phyloP scores from a whole-genome alignment of 208 protist species.

The Trypanosoma melophagium region DNA sequence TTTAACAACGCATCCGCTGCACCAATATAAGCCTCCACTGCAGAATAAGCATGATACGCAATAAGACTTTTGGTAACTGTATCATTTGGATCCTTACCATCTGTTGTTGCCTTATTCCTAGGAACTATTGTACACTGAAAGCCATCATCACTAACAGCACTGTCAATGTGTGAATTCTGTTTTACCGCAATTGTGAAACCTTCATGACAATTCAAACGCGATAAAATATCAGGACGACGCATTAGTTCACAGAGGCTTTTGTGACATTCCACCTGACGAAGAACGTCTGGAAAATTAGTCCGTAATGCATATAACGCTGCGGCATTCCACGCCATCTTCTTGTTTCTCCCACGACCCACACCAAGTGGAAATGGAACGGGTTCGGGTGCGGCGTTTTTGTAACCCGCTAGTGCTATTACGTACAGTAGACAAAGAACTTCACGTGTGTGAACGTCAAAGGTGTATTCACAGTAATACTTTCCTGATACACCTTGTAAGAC shows the following conservation, averaged over 20 bases:
- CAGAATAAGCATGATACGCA: conserved; percentile 6
- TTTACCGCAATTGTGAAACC: conserved; percentile 15
- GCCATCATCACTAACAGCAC: not conserved
- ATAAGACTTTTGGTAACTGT: not conserved
- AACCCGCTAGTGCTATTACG: conserved; percentile 14
- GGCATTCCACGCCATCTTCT: conserved; percentile 50
- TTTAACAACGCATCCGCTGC: conserved; percentile 22
- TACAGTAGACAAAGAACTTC: conserved; percentile 29
- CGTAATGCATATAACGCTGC: conserved; percentile 57
- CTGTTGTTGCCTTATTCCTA: not conserved
- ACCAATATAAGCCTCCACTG: conserved; percentile 26
- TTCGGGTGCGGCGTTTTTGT: conserved; percentile 15
- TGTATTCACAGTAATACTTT: conserved; percentile 62
- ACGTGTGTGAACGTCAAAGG: conserved; percentile 12
- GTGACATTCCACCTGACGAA: conserved; percentile 45
- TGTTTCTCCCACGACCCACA: conserved; percentile 45
- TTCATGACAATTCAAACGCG: conserved; percentile 2
- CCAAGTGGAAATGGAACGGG: conserved; percentile 37
- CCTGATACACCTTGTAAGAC: conserved; percentile 53
- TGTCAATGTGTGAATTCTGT: not conserved
- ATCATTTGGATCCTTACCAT: not conserved
- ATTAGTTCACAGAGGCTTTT: conserved; percentile 30
- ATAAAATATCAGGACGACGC: conserved; percentile 24
- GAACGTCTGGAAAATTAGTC: conserved; percentile 44
- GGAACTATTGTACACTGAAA: conserved; percentile 16